Conservation (phyloP, 2,329 filamentous ascomycete species). For the Dothiorella sarmentorum region DNA sequence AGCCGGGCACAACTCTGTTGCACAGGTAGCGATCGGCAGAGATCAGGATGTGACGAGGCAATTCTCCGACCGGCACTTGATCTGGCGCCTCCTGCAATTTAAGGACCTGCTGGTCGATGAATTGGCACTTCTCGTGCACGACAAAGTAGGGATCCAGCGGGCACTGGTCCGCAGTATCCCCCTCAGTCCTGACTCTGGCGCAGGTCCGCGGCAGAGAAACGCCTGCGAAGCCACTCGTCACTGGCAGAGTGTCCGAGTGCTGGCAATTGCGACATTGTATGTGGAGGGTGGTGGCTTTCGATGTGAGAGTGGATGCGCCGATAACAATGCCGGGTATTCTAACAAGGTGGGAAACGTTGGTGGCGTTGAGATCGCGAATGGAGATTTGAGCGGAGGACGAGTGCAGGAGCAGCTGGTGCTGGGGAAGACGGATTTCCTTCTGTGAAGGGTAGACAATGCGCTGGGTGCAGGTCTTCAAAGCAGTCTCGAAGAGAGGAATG, state of each 20-base stretch:
- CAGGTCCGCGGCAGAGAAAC: conserved; percentile 81
- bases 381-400: conserved; percentile 87
- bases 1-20: conserved; percentile 92
- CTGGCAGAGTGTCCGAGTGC: conserved; percentile 64
- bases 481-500: conserved; percentile 88
- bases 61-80: conserved; percentile 92
- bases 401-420: conserved; percentile 92
- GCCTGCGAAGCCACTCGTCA: conserved; percentile 83
- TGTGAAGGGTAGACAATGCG: conserved; percentile 84
- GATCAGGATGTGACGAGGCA: conserved; percentile 90
- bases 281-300: conserved; percentile 82
- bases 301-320: conserved; percentile 92
- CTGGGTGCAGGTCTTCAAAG: conserved; percentile 86
- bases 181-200: conserved; percentile 59
- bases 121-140: conserved; percentile 86
- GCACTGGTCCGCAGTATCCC: conserved; percentile 70
- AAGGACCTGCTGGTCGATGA: conserved; percentile 96
- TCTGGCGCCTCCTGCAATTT: conserved; percentile 97
- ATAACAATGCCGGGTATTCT: conserved; percentile 97
- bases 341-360: conserved; percentile 90
- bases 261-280: conserved; percentile 88
- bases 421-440: conserved; percentile 66
- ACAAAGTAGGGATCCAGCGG: conserved; percentile 95
- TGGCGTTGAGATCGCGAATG: conserved; percentile 89
- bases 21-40: conserved; percentile 95